Evolutionary conservation across 78 protist genomes (phyloP), one percentile per base, ranked within the genome.

Genomic region (Dictyostelium citrinum): DNA sequence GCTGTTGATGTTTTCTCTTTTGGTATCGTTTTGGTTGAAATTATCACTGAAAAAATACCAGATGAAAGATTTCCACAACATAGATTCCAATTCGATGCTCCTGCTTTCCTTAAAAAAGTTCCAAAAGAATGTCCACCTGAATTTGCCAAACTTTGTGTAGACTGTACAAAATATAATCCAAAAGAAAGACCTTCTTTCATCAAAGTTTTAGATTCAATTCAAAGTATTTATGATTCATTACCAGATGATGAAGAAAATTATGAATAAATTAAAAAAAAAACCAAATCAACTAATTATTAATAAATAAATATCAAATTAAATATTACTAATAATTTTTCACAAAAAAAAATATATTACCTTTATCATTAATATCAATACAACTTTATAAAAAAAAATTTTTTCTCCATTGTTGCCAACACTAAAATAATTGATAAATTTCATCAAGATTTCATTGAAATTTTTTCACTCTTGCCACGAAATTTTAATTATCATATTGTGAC

Each of bases 11-110:
- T 91, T 10, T 91, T 91, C 61, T 91, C 95, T 5, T 91, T 64
- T 71, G 95, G 95, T 33, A 83, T 91, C n/a, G 95, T 91, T 9
- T 70, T 91, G 79, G 95, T 91, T 0, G 95, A 91, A 45, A 46
- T 91, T 5, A 83, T 91, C 22, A 91, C 90, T 3, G 61, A 76
- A 1, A 24, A 24, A 20, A 68, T 84, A 20, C 95, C 95, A 24
- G 90, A 83, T 51, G 86, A 78, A 76, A 51, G 95, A 55, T 46
- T 37, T 5, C 90, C 91, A 10, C 78, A 83, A 22, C 81, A 83
- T 20, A 49, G 61, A 55, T 84, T 91, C 58, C 84, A 75, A 49
- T 91, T 91, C 33, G 84, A 91, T 24, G 31, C 58, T 6, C 71
- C 77, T 8, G 31, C 70, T 2, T 91, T 91, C 67, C 16, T 91